Evolutionary conservation across 1,284 basidiomycete species (phyloP).

Genomic region (Lentinula novae-zelandiae): DNA sequence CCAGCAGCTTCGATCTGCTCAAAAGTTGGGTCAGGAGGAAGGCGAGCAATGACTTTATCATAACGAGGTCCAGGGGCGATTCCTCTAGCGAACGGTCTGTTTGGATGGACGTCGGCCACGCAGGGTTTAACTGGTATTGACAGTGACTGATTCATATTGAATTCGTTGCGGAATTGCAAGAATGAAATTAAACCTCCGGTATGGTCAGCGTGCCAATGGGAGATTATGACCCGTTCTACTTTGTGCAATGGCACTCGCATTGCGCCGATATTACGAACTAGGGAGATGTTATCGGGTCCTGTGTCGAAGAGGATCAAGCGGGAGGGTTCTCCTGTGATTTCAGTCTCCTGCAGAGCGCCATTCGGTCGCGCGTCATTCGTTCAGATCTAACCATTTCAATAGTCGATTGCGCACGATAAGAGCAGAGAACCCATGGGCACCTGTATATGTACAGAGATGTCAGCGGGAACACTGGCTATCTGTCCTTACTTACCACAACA

Average conservation of each 20-base stretch:
- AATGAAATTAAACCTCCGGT: slow-evolving; percentile 70
- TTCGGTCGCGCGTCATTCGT: background rate
- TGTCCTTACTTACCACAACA: slow-evolving; percentile 57
- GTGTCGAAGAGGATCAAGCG: slow-evolving; percentile 74
- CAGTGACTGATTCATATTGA: background rate
- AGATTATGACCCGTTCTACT: slow-evolving; percentile 65
- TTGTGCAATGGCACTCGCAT: slow-evolving; percentile 52
- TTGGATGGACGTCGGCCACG: slow-evolving; percentile 71
- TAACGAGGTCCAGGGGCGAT: slow-evolving; percentile 61
- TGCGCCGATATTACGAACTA: slow-evolving; percentile 65
- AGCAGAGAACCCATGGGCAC: slow-evolving; percentile 79
- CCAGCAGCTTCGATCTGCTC: slow-evolving; percentile 55
- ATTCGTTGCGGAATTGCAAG: slow-evolving; percentile 39
- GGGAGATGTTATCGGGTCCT: slow-evolving; percentile 70
- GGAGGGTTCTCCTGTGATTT: slow-evolving; percentile 37
- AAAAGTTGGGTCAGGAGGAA: slow-evolving; percentile 71
- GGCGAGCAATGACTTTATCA: slow-evolving; percentile 52
- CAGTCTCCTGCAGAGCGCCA: slow-evolving; percentile 44
- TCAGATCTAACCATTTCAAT: background rate
- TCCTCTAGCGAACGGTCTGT: slow-evolving; percentile 69
- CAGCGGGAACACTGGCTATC: background rate
- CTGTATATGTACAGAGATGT: slow-evolving; percentile 29
- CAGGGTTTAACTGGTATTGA: slow-evolving; percentile 24
- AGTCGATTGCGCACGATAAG: slow-evolving; percentile 52
- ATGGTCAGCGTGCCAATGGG: slow-evolving; percentile 86